Evolutionary conservation across 257 asterid genomes (phyloP).

Genomic region (Forsythia suspensa): DNA sequence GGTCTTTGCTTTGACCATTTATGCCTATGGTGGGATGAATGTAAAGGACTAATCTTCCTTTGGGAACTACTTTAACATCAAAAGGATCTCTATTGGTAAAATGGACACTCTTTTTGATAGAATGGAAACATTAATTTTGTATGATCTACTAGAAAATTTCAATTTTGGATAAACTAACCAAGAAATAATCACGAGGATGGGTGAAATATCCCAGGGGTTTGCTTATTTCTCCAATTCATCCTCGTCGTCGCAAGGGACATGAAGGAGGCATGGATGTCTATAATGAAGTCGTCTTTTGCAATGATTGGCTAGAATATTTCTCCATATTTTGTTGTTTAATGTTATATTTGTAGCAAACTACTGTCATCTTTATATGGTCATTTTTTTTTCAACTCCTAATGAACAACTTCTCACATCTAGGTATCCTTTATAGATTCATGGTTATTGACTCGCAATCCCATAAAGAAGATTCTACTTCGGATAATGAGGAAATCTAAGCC

Average conservation of each 20-base stretch:
- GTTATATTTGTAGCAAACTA: background rate
- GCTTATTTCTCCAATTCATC: background rate
- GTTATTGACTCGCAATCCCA: slow-evolving; percentile 59
- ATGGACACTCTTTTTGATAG: background rate
- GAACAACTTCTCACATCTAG: slow-evolving; percentile 35
- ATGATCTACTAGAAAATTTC: background rate
- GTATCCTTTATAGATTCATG: slow-evolving; percentile 84
- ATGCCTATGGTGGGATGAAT: background rate
- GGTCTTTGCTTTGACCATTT: background rate
- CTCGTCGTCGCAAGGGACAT: background rate
- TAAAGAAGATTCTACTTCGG: slow-evolving; percentile 75
- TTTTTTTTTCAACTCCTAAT: background rate
- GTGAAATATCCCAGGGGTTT: background rate
- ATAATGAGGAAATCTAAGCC: slow-evolving; percentile 67
- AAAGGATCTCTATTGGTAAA: background rate
- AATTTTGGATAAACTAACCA: background rate
- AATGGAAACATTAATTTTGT: background rate
- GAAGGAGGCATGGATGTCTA: background rate
- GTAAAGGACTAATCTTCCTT: background rate
- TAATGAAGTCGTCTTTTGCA: background rate
- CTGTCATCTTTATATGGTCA: background rate
- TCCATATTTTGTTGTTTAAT: background rate
- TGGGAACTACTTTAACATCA: background rate
- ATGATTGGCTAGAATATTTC: background rate
- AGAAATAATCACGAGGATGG: background rate